A percentile compares a stretch with the other conserved stretches of the same genome.
These are phyloP conservation scores for Rubia tinctorum DNA, from an alignment of 305 asterid species.

Conservation along the genomic window DNA sequence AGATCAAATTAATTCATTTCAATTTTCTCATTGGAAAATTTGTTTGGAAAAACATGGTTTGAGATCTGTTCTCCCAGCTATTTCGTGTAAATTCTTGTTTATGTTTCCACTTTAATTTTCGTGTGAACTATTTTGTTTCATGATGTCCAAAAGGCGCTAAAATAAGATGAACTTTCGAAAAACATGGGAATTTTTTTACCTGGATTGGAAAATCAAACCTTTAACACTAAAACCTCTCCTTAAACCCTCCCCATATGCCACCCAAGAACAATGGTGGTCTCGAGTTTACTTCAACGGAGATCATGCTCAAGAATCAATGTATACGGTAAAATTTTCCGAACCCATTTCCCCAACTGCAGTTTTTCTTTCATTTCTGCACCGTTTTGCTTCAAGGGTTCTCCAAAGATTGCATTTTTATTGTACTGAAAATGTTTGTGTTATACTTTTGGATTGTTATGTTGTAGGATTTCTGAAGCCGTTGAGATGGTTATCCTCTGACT, in stretches of 20 bases:
- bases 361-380: neutral
- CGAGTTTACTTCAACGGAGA: conserved; percentile 18
- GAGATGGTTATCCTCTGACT: conserved; percentile 17
- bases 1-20: no score
- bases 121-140: neutral
- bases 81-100: no score
- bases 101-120: no score
- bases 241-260: conserved; percentile 8
- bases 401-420: neutral
- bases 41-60: no score
- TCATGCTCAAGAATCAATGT: conserved; percentile 8
- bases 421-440: neutral
- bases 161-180: neutral
- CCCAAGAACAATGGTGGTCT: conserved; percentile 19
- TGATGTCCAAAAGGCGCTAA: neutral
- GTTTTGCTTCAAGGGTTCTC: neutral
- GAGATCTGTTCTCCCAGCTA: no score
- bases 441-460: neutral
- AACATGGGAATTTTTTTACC: neutral
- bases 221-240: conserved; percentile 14
- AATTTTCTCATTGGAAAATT: no score
- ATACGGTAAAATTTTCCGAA: conserved; percentile 16
- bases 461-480: conserved; percentile 19
- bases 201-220: neutral
- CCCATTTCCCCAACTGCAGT: conserved; percentile 11